phyloP scores from a whole-genome alignment of 129 eudicot species.

The Apium graveolens region DNA sequence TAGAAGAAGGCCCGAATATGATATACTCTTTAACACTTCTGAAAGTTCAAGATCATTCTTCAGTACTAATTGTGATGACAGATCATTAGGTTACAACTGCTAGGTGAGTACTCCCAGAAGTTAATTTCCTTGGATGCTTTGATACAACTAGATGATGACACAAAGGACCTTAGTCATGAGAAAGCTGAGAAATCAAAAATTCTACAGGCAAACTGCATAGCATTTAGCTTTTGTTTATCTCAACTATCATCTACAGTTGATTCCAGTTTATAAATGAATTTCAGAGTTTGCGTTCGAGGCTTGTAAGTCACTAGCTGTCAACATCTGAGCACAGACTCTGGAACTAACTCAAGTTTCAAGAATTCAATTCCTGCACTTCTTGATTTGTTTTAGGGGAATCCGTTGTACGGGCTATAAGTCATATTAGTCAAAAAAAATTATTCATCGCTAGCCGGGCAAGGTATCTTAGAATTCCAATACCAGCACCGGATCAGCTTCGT shows the following conservation, averaged over 20 bases:
- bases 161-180: neutral
- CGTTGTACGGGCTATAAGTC: too few species aligned
- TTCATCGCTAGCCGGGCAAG: too few species aligned
- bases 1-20: too few species aligned
- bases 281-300: too few species aligned
- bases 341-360: neutral
- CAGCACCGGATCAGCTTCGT: too few species aligned
- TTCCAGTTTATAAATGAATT: too few species aligned
- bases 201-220: neutral
- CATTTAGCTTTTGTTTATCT: neutral
- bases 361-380: neutral
- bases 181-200: neutral
- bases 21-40: too few species aligned
- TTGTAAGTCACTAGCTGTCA: too few species aligned
- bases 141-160: neutral
- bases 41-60: neutral
- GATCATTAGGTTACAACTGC: neutral
- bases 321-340: neutral
- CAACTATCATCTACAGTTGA: too few species aligned
- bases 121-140: neutral
- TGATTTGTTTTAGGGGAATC: neutral
- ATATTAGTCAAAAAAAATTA: too few species aligned
- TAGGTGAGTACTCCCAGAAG: neutral
- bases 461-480: neutral
- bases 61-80: neutral